phyloP scores from a whole-genome alignment of 257 asterid species.

The Perilla frutescens region DNA sequence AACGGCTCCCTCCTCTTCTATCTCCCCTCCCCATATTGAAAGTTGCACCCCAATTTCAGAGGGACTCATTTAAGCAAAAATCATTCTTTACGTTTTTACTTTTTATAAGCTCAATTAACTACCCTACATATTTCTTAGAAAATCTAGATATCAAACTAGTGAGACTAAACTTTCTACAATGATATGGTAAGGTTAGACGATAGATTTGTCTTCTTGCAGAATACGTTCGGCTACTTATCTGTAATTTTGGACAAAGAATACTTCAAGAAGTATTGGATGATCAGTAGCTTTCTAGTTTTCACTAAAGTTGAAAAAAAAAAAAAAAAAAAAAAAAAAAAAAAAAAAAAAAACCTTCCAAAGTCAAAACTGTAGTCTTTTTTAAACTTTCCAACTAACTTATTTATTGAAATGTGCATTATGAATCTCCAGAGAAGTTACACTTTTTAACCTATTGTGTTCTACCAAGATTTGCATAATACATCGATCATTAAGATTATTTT shows the following conservation, averaged over 20 bases:
- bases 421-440: neutral
- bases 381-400: too few relatives aligned
- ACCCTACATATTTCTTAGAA: neutral
- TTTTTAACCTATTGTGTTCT: neutral
- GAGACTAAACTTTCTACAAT: neutral
- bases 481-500: neutral
- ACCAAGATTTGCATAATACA: neutral
- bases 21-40: neutral
- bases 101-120: neutral
- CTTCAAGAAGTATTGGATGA: constrained; percentile 2
- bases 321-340: too few relatives aligned
- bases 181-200: neutral
- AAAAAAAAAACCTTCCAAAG: too few relatives aligned
- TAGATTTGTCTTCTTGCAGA: too few relatives aligned
- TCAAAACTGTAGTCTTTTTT: too few relatives aligned
- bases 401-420: too few relatives aligned
- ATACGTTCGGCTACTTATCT: too few relatives aligned
- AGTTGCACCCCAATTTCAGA: neutral
- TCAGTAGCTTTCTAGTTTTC: neutral
- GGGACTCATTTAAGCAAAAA: neutral
- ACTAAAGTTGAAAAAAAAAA: too few relatives aligned
- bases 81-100: neutral
- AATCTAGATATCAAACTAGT: neutral
- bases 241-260: neutral
- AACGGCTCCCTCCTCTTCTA: neutral